Evolutionary conservation across 176 grass and related monocot genomes (phyloP).

Genomic region (Musa beccarii): DNA sequence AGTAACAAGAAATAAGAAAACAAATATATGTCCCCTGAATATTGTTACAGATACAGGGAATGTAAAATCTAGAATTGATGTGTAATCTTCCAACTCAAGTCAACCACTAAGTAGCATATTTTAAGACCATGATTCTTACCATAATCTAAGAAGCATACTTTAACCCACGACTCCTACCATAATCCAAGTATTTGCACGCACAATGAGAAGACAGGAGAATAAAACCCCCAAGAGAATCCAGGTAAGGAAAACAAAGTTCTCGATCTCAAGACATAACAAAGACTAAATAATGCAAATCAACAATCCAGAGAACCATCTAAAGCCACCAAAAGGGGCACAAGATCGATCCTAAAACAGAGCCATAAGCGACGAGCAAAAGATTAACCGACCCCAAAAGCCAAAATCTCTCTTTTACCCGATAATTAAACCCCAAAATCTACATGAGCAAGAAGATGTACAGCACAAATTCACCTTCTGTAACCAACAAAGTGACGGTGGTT

Average conservation of each 20-base stretch:
- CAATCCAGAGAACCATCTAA: background rate
- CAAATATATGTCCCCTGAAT: background rate
- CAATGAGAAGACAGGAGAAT: background rate
- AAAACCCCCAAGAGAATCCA: background rate
- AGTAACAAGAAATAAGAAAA: background rate
- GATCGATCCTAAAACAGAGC: background rate
- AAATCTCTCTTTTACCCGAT: background rate
- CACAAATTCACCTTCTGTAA: slow-evolving; percentile 6
- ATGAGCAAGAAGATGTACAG: background rate
- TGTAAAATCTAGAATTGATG: background rate
- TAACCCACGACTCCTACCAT: background rate
- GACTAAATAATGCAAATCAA: background rate
- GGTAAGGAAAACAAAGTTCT: background rate
- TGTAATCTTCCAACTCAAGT: background rate
- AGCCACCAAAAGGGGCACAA: background rate
- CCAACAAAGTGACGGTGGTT: background rate
- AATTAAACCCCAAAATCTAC: slow-evolving; percentile 1
- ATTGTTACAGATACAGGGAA: background rate
- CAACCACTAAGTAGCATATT: background rate
- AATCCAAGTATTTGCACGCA: background rate
- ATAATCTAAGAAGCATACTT: background rate
- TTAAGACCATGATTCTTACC: background rate
- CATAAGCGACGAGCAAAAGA: background rate
- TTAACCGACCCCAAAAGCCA: background rate
- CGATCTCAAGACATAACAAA: background rate